A percentile compares a stretch with the other conserved stretches of the same genome.
phyloP scores from a whole-genome alignment of 805 yeast genomes.

The Candida adriatica region DNA sequence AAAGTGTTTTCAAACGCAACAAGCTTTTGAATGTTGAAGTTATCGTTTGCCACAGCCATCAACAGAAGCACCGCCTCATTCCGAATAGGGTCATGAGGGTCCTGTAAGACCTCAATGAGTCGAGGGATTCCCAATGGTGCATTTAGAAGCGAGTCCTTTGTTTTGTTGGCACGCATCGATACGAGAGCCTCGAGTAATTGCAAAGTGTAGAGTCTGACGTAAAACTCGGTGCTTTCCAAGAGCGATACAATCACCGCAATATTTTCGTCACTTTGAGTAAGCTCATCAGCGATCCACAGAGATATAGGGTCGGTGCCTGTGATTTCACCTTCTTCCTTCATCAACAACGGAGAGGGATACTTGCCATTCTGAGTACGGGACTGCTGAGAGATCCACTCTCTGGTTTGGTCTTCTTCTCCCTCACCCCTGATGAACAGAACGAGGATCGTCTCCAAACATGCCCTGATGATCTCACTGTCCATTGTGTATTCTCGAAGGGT shows the following conservation, averaged over 20 bases:
- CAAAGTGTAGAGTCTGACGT: constrained; percentile 69
- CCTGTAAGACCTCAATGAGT: constrained; percentile 56
- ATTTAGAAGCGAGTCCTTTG: constrained; percentile 66
- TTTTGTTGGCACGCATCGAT: constrained; percentile 63
- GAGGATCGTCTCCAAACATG: constrained; percentile 78
- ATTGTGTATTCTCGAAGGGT: constrained; percentile 58
- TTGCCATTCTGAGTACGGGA: constrained; percentile 70
- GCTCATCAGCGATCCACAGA: constrained; percentile 90
- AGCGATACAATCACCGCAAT: constrained; percentile 35
- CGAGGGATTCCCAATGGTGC: constrained; percentile 78
- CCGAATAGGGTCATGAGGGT: constrained; percentile 74
- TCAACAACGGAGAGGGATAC: constrained; percentile 65
- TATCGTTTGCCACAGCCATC: constrained; percentile 74
- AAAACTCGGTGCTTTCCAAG: constrained; percentile 54
- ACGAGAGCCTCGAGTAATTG: constrained; percentile 82
- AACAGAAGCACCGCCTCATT: constrained; percentile 83
- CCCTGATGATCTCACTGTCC: constrained; percentile 69
- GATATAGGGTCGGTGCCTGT: constrained; percentile 72
- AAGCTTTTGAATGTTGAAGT: constrained; percentile 80
- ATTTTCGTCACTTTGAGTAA: constrained; percentile 50
- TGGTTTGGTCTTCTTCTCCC: constrained; percentile 54
- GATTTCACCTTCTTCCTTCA: constrained; percentile 35
- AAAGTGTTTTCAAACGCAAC: constrained; percentile 94
- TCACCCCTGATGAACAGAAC: constrained; percentile 72
- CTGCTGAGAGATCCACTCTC: constrained; percentile 70